These are phyloP conservation scores for Trifolium fragiferum DNA, from an alignment of 306 rosid genomes.

Conservation along the genomic window DNA sequence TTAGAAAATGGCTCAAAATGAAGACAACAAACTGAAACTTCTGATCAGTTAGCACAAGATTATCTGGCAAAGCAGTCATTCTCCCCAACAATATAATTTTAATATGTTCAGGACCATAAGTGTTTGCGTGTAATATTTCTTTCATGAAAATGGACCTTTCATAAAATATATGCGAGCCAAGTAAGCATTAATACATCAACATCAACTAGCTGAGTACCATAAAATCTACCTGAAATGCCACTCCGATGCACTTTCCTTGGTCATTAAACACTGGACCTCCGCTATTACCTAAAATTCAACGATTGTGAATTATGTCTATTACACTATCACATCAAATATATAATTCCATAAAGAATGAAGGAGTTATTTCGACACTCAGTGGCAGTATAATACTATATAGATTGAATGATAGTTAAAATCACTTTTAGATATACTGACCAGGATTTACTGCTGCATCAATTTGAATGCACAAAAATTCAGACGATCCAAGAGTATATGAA, in stretches of 20 bases:
- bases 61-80: slow-evolving; percentile 16
- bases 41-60: slow-evolving; percentile 32
- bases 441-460: slow-evolving; percentile 99
- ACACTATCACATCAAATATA: slow-evolving; percentile 41
- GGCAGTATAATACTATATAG: slow-evolving; percentile 1
- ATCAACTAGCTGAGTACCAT: slow-evolving; percentile 41
- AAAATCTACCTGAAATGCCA: slow-evolving; percentile 98
- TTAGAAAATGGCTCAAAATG: slow-evolving; percentile 46
- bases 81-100: too few relatives aligned
- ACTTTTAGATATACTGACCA: slow-evolving; percentile 61
- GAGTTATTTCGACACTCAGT: neutral
- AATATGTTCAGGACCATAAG: too few relatives aligned
- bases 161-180: slow-evolving; percentile 20
- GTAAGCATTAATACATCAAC: slow-evolving; percentile 24
- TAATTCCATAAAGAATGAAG: slow-evolving; percentile 7
- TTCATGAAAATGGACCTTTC: neutral
- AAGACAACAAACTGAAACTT: slow-evolving; percentile 6
- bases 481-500: slow-evolving; percentile 95
- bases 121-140: too few relatives aligned
- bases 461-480: slow-evolving; percentile 96
- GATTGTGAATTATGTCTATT: slow-evolving; percentile 46
- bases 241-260: slow-evolving; percentile 98
- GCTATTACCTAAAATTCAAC: slow-evolving; percentile 89
- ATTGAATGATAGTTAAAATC: slow-evolving; percentile 11
- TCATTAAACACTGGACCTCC: slow-evolving; percentile 99